Base-by-base conservation (phyloP, 176 grass and related monocot species). In the Pontederia crassipes region DNA sequence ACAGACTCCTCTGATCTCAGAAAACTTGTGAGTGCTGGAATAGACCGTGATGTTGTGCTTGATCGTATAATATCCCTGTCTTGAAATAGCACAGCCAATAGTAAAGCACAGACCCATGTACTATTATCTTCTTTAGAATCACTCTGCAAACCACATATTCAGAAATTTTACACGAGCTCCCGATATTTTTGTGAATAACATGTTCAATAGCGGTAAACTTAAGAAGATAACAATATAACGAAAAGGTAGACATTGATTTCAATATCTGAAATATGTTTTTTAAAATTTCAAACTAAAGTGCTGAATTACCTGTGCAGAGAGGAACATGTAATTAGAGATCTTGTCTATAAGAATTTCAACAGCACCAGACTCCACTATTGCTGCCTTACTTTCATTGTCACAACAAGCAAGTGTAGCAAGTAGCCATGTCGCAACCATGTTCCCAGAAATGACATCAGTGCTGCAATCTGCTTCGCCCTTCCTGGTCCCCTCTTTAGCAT, bases 401-500 rank as follows among this genome's bases (percentile, higher is more conserved):
- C 83, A 79, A 46, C 65, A 69, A 78, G 88, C 73, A 87, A 99
- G 86, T 29, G 89, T 72, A 72, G 94, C 65, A 65, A 99, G 94
- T 17, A 99, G 68, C 94, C 94, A 99, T 40, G 88, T 73, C 12
- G 85, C 79, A 81, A 99, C 80, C 94, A 93, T 99, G 76, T 89
- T 99, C 60, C 94, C 80, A 12, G 75, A 93, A 11, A 99, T 93
- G 45, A 89, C 74, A 66, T 84, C 71, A 61, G 88, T 99, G 59
- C 68, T 66, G 52, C 70, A 74, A 8, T 83, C 74, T 54, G 65
- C 54, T 78, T 89, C 85, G 59, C 62, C 77, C 59, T 76, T 75
- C 9, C 51, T 78, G 53, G 74, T 67, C 59, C 81, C 67, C 68
- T 79, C 85, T 59, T 77, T 89, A 9, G 77, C 80, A 61, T 76